phyloP scores from a whole-genome alignment of 1,284 basidiomycete species.

The Ustilago vetiveriae region DNA sequence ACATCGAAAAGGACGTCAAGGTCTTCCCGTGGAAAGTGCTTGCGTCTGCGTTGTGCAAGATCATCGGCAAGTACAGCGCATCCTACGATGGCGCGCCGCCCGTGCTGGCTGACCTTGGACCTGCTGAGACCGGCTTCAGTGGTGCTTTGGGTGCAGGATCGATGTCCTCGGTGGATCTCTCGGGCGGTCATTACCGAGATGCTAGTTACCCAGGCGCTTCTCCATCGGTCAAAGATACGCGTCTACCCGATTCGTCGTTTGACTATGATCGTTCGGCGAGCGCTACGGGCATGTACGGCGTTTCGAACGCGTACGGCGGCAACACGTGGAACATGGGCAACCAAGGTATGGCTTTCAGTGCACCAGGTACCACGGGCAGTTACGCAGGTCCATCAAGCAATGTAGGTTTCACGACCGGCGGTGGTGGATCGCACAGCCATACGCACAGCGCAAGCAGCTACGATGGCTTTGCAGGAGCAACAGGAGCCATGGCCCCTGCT shows the following conservation, averaged over 20 bases:
- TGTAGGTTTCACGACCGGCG: slow-evolving; percentile 11
- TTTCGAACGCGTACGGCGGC: slow-evolving; percentile 16
- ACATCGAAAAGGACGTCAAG: slow-evolving; percentile 97
- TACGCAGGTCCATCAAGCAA: slow-evolving; percentile 9
- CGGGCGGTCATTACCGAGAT: slow-evolving; percentile 40
- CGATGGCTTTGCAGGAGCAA: slow-evolving; percentile 18
- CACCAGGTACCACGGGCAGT: slow-evolving; percentile 8
- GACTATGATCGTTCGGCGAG: slow-evolving; percentile 41
- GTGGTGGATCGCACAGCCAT: slow-evolving; percentile 21
- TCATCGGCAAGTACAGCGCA: slow-evolving; percentile 83
- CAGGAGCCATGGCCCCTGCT: neutral
- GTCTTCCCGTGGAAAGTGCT: slow-evolving; percentile 92
- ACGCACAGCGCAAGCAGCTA: slow-evolving; percentile 36
- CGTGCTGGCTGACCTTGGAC: slow-evolving; percentile 29
- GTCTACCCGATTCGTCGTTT: slow-evolving; percentile 23
- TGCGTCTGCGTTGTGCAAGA: slow-evolving; percentile 84
- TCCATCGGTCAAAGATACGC: slow-evolving; percentile 22
- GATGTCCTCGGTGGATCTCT: slow-evolving; percentile 37
- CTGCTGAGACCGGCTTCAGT: slow-evolving; percentile 24
- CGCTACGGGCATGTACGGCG: slow-evolving; percentile 25
- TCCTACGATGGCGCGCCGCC: slow-evolving; percentile 40
- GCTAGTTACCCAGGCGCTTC: slow-evolving; percentile 26
- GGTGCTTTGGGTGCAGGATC: slow-evolving; percentile 14
- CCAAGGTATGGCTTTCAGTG: slow-evolving; percentile 28
- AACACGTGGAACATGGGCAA: slow-evolving; percentile 25